phyloP scores from a whole-genome alignment of 306 rosid species.

The Corylus americana region DNA sequence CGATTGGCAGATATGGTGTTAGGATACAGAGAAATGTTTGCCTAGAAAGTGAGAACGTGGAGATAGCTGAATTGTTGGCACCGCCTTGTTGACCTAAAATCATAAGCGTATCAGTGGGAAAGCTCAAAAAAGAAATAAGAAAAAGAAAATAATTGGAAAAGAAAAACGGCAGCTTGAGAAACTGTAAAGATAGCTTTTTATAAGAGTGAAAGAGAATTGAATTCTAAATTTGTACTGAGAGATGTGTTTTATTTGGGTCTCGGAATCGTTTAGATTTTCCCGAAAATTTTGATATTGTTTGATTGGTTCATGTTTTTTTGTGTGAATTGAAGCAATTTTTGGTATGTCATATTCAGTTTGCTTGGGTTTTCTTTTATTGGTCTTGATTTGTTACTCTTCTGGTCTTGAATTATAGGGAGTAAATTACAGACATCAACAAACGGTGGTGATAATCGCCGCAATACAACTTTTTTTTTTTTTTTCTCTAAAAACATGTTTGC shows the following conservation, averaged over 20 bases:
- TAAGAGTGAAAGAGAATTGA: constrained; percentile 28
- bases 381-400: too few species aligned
- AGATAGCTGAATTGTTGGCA: constrained; percentile 34
- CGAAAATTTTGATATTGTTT: too few species aligned
- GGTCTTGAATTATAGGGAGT: too few species aligned
- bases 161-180: constrained; percentile 35
- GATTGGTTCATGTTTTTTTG: too few species aligned
- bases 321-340: too few species aligned
- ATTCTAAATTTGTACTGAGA: neutral
- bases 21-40: constrained; percentile 37
- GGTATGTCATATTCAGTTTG: too few species aligned
- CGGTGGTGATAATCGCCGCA: too few species aligned
- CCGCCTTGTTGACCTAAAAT: neutral
- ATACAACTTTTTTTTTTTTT: too few species aligned
- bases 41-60: constrained; percentile 30
- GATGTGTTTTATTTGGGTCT: neutral
- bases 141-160: neutral
- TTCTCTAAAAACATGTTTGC: too few species aligned
- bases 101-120: neutral
- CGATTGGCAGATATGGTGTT: constrained; percentile 48
- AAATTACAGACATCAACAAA: too few species aligned
- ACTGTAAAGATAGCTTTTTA: constrained; percentile 27
- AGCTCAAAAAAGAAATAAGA: neutral
- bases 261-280: too few species aligned
- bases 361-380: too few species aligned